Conservation (phyloP, 2,329 filamentous ascomycete species). For the Apiospora saccharicola region DNA sequence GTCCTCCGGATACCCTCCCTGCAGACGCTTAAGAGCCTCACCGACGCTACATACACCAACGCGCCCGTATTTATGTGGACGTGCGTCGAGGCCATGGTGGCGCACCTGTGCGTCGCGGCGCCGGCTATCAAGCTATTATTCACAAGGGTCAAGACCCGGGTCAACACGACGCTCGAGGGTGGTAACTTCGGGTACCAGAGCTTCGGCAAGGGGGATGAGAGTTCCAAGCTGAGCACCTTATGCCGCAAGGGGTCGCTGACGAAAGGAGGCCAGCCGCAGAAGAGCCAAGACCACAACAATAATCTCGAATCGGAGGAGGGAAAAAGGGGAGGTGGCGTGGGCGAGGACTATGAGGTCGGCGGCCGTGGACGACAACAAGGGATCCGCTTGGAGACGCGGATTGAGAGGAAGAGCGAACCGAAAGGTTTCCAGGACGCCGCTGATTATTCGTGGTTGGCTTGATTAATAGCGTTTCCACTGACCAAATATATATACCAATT, state of each 20-base stretch:
- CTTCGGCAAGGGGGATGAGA: neutral
- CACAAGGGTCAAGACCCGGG: neutral
- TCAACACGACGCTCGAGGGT: neutral
- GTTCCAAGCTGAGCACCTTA: neutral
- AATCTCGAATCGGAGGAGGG: neutral
- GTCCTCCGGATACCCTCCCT: conserved; percentile 16
- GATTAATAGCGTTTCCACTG: neutral
- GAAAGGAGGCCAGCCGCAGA: neutral
- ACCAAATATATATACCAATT: neutral
- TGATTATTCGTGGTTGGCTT: neutral
- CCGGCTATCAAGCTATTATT: conserved; percentile 20
- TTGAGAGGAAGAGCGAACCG: conserved; percentile 5
- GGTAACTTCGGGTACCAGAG: conserved; percentile 2
- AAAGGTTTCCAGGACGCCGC: neutral
- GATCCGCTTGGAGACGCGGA: neutral
- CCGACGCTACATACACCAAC: conserved; percentile 23
- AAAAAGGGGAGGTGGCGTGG: neutral
- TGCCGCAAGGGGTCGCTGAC: neutral
- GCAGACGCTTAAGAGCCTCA: conserved; percentile 10
- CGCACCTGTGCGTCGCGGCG: conserved; percentile 18
- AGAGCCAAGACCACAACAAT: neutral
- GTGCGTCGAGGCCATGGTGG: conserved; percentile 18
- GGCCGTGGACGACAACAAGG: neutral
- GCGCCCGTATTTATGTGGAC: conserved; percentile 22
- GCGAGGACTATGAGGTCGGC: neutral